Conservation (phyloP, 331 rosid species). For the Malus hybrid region DNA sequence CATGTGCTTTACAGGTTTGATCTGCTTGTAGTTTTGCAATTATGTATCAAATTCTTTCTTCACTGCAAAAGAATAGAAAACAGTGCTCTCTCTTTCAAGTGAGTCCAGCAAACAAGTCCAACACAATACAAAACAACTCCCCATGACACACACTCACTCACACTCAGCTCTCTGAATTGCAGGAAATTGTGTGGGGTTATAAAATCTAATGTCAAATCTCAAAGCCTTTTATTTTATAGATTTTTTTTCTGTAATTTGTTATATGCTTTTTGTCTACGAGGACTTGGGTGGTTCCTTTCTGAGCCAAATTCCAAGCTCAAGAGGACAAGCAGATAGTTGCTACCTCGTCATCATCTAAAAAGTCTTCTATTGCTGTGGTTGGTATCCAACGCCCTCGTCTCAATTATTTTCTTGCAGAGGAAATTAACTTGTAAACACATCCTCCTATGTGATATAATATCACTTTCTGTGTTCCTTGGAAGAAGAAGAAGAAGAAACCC, state of each 20-base stretch:
- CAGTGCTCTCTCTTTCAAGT: slow-evolving; percentile 31
- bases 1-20: slow-evolving; percentile 28
- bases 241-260: slow-evolving; percentile 12
- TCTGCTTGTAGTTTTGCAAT: slow-evolving; percentile 72
- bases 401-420: slow-evolving; percentile 13
- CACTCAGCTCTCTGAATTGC: slow-evolving; percentile 16
- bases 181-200: slow-evolving; percentile 16
- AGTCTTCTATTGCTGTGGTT: slow-evolving; percentile 27
- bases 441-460: slow-evolving; percentile 6
- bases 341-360: slow-evolving; percentile 19
- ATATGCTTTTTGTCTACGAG: slow-evolving; percentile 44
- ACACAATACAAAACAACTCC: slow-evolving; percentile 59
- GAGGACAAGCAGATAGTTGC: slow-evolving; percentile 34
- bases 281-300: slow-evolving; percentile 41
- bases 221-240: slow-evolving; percentile 11
- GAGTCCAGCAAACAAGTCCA: slow-evolving; percentile 70
- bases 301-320: slow-evolving; percentile 45
- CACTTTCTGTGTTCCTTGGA: slow-evolving; percentile 12
- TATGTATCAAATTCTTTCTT: slow-evolving; percentile 42
- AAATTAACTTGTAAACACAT: slow-evolving; percentile 2
- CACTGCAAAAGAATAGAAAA: slow-evolving; percentile 42
- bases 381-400: slow-evolving; percentile 20
- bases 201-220: slow-evolving; percentile 46
- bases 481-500: not conserved
- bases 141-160: slow-evolving; percentile 15